A percentile compares a stretch with the other conserved stretches of the same genome.
These are phyloP conservation scores for Diphasiastrum complanatum DNA, from an alignment of 83 land plant genomes.

Conservation along the genomic window DNA sequence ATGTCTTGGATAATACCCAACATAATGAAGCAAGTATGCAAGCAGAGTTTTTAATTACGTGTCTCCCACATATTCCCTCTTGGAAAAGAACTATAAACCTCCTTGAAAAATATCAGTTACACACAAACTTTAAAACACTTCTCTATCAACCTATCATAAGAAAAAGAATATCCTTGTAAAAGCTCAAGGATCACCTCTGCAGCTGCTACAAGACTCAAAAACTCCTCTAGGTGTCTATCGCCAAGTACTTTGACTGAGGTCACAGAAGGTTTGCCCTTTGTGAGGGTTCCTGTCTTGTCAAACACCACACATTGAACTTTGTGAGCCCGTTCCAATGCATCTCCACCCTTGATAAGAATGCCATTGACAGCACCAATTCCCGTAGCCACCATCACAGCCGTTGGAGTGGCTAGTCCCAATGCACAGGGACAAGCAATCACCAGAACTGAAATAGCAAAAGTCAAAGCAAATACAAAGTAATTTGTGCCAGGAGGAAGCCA, in stretches of 20 bases:
- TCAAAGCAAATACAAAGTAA: constrained; percentile 81
- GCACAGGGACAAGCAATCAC: constrained; percentile 98
- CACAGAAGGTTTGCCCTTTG: constrained; percentile 84
- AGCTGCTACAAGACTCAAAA: constrained; percentile 82
- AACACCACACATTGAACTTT: constrained; percentile 68
- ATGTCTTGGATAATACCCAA: too few species aligned
- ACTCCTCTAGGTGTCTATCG: constrained; percentile 60
- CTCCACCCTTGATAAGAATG: constrained; percentile 95
- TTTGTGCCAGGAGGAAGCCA: constrained; percentile 69
- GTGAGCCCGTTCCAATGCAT: constrained; percentile 93
- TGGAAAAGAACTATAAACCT: too few species aligned
- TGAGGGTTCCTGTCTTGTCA: constrained; percentile 97
- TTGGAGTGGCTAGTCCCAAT: constrained; percentile 95
- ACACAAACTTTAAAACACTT: too few species aligned
- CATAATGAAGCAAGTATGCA: too few species aligned
- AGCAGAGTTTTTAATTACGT: too few species aligned
- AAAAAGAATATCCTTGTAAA: too few species aligned
- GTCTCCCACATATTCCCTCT: too few species aligned
- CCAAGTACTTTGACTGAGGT: constrained; percentile 56
- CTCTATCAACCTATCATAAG: too few species aligned
- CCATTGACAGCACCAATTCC: constrained; percentile 93
- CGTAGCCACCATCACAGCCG: constrained; percentile 98
- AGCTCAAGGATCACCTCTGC: constrained; percentile 96
- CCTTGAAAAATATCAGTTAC: too few species aligned
- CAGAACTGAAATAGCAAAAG: constrained; percentile 78